Conservation (phyloP, 495 filamentous ascomycete genomes). For the Achaetomiella virescens region DNA sequence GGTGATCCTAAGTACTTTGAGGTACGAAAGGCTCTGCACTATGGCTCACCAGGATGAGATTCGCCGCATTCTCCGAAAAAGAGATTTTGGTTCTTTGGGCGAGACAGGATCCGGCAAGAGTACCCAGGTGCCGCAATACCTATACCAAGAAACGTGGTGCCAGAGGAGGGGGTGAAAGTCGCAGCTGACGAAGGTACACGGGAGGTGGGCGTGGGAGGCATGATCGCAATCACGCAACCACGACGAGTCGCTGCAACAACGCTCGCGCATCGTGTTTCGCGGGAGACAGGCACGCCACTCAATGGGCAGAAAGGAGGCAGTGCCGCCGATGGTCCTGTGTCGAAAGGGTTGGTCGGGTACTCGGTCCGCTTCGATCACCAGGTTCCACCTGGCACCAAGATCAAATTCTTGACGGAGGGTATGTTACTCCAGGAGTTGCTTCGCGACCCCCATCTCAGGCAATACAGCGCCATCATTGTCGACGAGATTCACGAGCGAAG, state of each 20-base stretch:
- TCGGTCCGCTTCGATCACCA: constrained; percentile 88
- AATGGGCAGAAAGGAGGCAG: constrained; percentile 25
- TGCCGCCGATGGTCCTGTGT: constrained; percentile 20
- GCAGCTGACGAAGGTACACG: constrained; percentile 31
- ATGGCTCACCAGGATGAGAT: constrained; percentile 69
- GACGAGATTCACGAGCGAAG: constrained; percentile 98
- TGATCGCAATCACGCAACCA: constrained; percentile 93
- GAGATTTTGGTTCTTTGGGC: constrained; percentile 81
- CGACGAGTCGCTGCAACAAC: constrained; percentile 92
- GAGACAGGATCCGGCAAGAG: constrained; percentile 96
- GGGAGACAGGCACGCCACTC: constrained; percentile 82
- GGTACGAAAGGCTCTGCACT: constrained; percentile 66
- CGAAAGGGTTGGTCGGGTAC: constrained; percentile 78
- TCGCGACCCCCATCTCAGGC: constrained; percentile 70
- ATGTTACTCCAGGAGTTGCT: constrained; percentile 95
- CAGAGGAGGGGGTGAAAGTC: constrained; percentile 47
- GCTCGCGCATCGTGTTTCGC: constrained; percentile 79
- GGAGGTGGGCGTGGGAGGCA: constrained; percentile 61
- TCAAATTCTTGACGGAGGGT: constrained; percentile 95
- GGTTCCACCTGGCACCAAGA: constrained; percentile 59
- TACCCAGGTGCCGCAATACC: constrained; percentile 92
- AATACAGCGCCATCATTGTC: constrained; percentile 85
- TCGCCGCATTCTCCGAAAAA: constrained; percentile 55
- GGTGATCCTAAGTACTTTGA: constrained; percentile 32
- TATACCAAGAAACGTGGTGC: constrained; percentile 77